These are phyloP conservation scores for Spiraea crenata DNA, from an alignment of 331 rosid genomes.

Conservation along the genomic window DNA sequence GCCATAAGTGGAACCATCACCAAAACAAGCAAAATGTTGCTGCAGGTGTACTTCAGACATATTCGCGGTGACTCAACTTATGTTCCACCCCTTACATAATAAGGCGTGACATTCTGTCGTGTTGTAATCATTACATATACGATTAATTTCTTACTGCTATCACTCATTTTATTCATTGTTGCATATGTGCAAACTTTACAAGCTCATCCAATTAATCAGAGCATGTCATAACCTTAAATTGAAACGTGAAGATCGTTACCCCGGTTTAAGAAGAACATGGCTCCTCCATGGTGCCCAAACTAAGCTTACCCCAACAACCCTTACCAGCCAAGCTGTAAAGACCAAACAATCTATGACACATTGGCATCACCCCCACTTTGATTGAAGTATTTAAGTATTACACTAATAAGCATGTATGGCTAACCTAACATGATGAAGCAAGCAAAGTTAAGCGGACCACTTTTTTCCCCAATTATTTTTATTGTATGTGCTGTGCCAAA, in stretches of 20 bases:
- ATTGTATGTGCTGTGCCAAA: conserved; percentile 13
- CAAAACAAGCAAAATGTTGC: conserved; percentile 1
- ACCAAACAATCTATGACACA: background rate
- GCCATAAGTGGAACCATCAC: background rate
- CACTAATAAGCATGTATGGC: background rate
- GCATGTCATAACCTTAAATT: too few species aligned
- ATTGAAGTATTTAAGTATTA: conserved; percentile 14
- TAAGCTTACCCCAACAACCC: background rate
- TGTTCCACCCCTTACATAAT: too few species aligned
- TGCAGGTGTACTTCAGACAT: too few species aligned
- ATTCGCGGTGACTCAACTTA: too few species aligned
- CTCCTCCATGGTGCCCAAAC: background rate
- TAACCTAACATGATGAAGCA: conserved; percentile 34
- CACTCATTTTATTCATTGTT: background rate
- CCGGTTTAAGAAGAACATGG: background rate
- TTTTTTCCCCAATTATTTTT: background rate
- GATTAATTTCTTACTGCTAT: too few species aligned
- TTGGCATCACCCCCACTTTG: conserved; percentile 6
- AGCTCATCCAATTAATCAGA: background rate
- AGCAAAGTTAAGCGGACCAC: conserved; percentile 34
- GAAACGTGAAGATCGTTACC: too few species aligned
- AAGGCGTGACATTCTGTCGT: too few species aligned
- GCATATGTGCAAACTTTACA: background rate
- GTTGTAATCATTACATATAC: too few species aligned
- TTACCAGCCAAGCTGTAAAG: conserved; percentile 49